phyloP scores from a whole-genome alignment of 2,329 filamentous ascomycete genomes.

The Cladophialophora carrionii region DNA sequence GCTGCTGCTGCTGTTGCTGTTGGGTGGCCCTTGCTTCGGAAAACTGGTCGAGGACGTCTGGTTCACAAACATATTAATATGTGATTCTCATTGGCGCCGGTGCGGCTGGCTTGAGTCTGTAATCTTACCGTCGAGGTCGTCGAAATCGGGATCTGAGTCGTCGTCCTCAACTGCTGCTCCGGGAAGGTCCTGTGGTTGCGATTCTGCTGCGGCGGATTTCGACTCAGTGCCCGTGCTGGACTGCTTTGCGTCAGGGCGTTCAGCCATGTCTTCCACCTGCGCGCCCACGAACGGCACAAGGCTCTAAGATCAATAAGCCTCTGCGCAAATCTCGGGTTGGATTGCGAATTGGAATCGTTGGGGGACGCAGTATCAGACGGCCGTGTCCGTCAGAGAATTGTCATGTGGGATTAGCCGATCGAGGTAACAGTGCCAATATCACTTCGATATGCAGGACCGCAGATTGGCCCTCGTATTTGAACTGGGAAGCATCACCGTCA shows the following conservation, averaged over 20 bases:
- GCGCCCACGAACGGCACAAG: not conserved
- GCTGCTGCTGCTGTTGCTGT: slow-evolving; percentile 42
- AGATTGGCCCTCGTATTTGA: not conserved
- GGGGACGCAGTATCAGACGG: not conserved
- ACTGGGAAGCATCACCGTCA: not conserved
- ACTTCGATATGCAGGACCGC: not conserved
- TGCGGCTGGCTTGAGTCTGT: not conserved
- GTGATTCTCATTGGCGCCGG: not conserved
- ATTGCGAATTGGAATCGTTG: not conserved
- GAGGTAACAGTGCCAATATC: not conserved
- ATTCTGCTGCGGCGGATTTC: not conserved
- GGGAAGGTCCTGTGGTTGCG: slow-evolving; percentile 11
- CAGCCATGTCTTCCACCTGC: slow-evolving; percentile 25
- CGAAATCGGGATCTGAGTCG: slow-evolving; percentile 87
- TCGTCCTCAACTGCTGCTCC: slow-evolving; percentile 50
- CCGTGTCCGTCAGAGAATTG: not conserved
- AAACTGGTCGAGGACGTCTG: slow-evolving; percentile 94
- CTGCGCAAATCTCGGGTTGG: not conserved
- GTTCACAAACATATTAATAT: slow-evolving; percentile 15
- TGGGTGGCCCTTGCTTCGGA: slow-evolving; percentile 51
- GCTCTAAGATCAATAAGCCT: not conserved
- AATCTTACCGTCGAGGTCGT: slow-evolving; percentile 80
- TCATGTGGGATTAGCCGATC: not conserved
- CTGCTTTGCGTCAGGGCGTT: slow-evolving; percentile 20
- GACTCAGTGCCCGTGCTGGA: slow-evolving; percentile 7